Evolutionary conservation across 305 asterid species (phyloP).

Genomic region (Petunia hybrid): DNA sequence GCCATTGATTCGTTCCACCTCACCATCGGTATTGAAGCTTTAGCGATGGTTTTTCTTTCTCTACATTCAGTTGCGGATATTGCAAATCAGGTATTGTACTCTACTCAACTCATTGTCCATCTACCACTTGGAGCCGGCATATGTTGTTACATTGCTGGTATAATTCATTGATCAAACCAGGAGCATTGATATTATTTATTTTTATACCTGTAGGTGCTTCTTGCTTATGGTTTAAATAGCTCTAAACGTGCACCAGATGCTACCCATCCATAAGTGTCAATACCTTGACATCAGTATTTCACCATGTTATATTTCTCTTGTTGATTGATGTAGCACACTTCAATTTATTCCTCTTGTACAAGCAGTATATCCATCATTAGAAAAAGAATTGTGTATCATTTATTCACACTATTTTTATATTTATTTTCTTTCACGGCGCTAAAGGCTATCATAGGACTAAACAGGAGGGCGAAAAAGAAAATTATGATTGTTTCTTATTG

Average conservation of each 20-base stretch:
- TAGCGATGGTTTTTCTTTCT: conserved; percentile 24
- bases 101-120: conserved; percentile 1
- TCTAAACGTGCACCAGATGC: conserved; percentile 86
- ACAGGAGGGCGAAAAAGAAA: not conserved
- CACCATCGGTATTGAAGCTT: not conserved
- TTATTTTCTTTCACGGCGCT: not conserved
- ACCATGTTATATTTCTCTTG: too few species aligned
- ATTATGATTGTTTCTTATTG: conserved; percentile 9
- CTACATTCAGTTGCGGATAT: conserved; percentile 95
- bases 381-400: too few species aligned
- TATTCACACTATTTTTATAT: too few species aligned
- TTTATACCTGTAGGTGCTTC: conserved; percentile 68
- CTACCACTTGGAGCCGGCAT: not conserved
- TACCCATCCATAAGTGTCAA: conserved; percentile 80
- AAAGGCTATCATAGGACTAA: not conserved
- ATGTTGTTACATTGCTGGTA: not conserved
- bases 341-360: too few species aligned
- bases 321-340: too few species aligned
- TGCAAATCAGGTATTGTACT: conserved; percentile 77
- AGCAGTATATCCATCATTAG: too few species aligned
- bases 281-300: too few species aligned
- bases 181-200: not conserved
- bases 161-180: not conserved
- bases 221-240: conserved; percentile 53
- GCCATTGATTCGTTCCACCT: conserved; percentile 27